phyloP scores from a whole-genome alignment of 2,329 filamentous ascomycete genomes.

The Cladosporium sp. region DNA sequence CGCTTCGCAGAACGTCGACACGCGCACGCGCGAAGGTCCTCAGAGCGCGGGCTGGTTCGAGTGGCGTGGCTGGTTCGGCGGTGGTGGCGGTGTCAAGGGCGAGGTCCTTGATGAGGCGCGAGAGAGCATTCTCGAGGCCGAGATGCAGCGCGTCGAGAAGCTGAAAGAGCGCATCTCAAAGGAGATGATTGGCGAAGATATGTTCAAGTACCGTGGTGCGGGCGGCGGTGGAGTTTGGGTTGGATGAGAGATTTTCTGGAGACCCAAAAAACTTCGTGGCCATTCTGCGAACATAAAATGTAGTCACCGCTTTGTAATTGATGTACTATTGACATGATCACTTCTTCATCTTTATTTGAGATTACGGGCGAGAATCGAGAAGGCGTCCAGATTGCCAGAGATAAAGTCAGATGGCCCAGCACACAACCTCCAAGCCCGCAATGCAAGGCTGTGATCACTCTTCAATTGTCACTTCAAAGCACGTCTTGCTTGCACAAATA shows the following conservation, averaged over 20 bases:
- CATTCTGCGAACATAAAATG: no score
- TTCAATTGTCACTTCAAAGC: background rate
- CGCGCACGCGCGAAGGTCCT: slow-evolving; percentile 18
- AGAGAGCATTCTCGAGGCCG: slow-evolving; percentile 21
- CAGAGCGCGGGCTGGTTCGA: slow-evolving; percentile 26
- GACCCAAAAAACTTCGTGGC: no score
- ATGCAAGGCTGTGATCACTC: background rate
- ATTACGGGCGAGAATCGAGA: background rate
- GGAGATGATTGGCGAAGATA: slow-evolving; percentile 25
- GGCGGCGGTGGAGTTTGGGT: slow-evolving; percentile 22
- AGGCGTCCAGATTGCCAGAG: background rate
- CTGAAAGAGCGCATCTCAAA: slow-evolving; percentile 27
- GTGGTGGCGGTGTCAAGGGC: slow-evolving; percentile 24
- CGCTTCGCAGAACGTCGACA: slow-evolving; percentile 45
- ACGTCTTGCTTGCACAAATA: background rate
- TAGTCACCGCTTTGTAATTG: background rate
- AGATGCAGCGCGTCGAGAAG: slow-evolving; percentile 25
- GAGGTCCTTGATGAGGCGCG: slow-evolving; percentile 26
- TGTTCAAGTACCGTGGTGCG: slow-evolving; percentile 30
- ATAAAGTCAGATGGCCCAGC: no score
- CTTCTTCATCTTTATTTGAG: background rate
- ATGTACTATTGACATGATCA: background rate
- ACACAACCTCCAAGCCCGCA: no score
- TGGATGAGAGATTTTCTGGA: slow-evolving; percentile 20
- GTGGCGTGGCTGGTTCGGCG: slow-evolving; percentile 30